A percentile compares a stretch with the other conserved stretches of the same genome.
Conservation (phyloP, 495 filamentous ascomycete species). For the Trichoderma erinaceum region DNA sequence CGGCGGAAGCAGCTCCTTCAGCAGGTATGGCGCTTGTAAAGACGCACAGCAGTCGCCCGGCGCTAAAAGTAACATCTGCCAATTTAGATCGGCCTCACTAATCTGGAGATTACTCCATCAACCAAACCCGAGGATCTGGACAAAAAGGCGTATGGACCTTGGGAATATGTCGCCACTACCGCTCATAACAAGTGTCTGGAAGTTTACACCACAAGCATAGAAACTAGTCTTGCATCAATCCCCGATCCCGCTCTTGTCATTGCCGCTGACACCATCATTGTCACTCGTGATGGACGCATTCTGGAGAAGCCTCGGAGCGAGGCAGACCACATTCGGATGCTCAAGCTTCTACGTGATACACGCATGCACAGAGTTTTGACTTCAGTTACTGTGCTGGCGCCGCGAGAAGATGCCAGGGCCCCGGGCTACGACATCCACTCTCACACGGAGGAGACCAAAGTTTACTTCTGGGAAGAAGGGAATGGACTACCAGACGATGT, state of each 20-base stretch:
- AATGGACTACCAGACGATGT: constrained; percentile 64
- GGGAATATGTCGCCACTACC: constrained; percentile 73
- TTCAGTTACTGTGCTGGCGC: constrained; percentile 72
- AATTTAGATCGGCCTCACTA: constrained; percentile 58
- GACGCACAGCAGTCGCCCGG: not conserved
- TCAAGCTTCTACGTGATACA: constrained; percentile 69
- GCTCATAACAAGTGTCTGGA: constrained; percentile 72
- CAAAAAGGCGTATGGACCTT: constrained; percentile 18
- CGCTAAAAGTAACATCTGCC: not conserved
- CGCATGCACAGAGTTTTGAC: constrained; percentile 71
- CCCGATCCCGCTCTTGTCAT: constrained; percentile 77
- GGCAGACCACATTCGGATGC: constrained; percentile 75
- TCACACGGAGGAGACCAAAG: constrained; percentile 79
- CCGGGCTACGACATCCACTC: constrained; percentile 82
- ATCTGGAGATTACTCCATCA: constrained; percentile 77
- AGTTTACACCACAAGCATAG: constrained; percentile 66
- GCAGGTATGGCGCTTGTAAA: constrained; percentile 32
- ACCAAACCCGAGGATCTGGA: constrained; percentile 39
- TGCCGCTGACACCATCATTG: constrained; percentile 88
- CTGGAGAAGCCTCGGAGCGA: constrained; percentile 84
- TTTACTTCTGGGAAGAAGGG: constrained; percentile 65
- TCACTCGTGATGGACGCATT: constrained; percentile 64
- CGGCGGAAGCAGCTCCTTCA: constrained; percentile 72
- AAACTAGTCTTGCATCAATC: constrained; percentile 32
- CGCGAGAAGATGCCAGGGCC: constrained; percentile 63